These are phyloP conservation scores for Coemansia javaensis DNA, from an alignment of 192 early-diverging fungal genomes.

Conservation along the genomic window DNA sequence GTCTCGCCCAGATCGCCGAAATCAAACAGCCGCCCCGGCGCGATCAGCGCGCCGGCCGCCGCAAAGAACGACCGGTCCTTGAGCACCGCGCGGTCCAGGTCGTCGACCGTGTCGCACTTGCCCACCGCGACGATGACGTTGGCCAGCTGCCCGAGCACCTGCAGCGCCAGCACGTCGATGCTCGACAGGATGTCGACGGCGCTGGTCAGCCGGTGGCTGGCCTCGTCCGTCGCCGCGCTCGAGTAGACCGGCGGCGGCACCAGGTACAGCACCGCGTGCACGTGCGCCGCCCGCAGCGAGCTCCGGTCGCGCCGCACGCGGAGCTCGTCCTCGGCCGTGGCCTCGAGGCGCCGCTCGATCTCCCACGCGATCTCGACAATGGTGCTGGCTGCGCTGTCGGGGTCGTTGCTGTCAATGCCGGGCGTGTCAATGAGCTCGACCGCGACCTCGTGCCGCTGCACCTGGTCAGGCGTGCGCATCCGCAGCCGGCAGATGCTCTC, in stretches of 20 bases:
- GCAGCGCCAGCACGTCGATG: constrained; percentile 27
- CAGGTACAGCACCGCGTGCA: constrained; percentile 36
- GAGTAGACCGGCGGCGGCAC: constrained; percentile 36
- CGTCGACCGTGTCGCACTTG: constrained; percentile 42
- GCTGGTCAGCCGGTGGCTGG: constrained; percentile 18
- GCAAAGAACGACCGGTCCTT: constrained; percentile 16
- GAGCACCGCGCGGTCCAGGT: constrained; percentile 21
- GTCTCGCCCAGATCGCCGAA: constrained; percentile 23
- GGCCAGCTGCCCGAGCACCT: constrained; percentile 16
- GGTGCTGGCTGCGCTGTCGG: constrained; percentile 1
- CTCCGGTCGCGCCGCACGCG: constrained; percentile 11
- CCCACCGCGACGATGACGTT: constrained; percentile 40
- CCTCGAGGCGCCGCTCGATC: constrained; percentile 30
- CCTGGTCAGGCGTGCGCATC: constrained; percentile 13
- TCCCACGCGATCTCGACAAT: constrained; percentile 25
- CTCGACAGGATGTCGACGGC: constrained; percentile 21
- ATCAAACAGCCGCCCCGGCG: constrained; percentile 25
- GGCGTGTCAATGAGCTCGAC: constrained; percentile 47
- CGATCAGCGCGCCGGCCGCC: constrained; percentile 5
- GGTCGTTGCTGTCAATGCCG: constrained; percentile 29
- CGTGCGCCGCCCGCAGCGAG: constrained; percentile 4
- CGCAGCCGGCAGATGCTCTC: constrained; percentile 16
- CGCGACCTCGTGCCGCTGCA: constrained; percentile 1
- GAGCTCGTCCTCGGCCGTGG: constrained; percentile 33
- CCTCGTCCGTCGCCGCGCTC: constrained; percentile 25